Base-by-base conservation (phyloP, 2,329 filamentous ascomycete species). In the Botrytis pseudocinerea region DNA sequence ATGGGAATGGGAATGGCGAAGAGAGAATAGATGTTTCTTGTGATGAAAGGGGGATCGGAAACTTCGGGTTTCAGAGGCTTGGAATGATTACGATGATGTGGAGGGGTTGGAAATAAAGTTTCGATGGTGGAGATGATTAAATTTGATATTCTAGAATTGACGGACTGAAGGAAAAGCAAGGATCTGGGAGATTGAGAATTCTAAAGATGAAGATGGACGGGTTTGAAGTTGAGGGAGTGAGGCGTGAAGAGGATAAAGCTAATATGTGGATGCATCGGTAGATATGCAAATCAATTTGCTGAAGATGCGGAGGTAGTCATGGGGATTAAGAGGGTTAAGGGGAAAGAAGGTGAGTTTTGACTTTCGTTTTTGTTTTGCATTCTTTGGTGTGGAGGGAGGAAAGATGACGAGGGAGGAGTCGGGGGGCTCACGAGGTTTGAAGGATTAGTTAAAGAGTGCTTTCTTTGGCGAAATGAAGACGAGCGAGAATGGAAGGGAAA, bases 251-350 rank as follows among this genome's bases (percentile, higher is more conserved):
- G 10, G 32, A 22, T 44, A 22, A 22, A 46, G 10, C 42, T 46
- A 64, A 59, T 59, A 10, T 59, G 28, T 59, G 35, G 35, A 62
- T 42, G 35, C 22, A 18, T 62, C 14, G 10, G 42, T 62, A 62
- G 64, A 25, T 68, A 68, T 42, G 64, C 46, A 22, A 48, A 57
- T 32, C 64, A 57, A 42, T 68, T 68, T 57, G 85, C 86, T 0
- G 72, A 81, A 22, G 82, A 86, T 80, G 87, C 85, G 2, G 84
- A 81, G 12, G 76, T 89, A 68, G 82, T 88, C 51, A 88, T 89
- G 86, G 86, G 83, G 4, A 83, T 82, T 3, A 87, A 85, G 76
- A 82, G 79, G 59, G 84, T 78, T 10, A 79, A 81, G 16, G 87
- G 87, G 1, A 78, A 80, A 51, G 82, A 83, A 69, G 85, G 86